Evolutionary conservation across 805 yeast genomes (phyloP).

Genomic region (Jamesozyma gamospora): DNA sequence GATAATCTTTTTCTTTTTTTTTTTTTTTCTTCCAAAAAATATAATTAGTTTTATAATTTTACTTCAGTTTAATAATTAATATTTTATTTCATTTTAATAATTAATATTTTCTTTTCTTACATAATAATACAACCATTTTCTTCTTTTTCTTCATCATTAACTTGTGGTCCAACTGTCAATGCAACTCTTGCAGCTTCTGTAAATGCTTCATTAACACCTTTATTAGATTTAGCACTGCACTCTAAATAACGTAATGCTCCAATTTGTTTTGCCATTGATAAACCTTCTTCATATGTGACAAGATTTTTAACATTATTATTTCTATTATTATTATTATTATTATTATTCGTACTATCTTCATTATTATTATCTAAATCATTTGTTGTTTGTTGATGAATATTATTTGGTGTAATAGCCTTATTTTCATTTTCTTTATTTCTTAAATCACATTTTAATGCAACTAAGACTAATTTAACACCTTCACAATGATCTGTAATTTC

Average conservation of each 20-base stretch:
- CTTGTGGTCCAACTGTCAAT: conserved; percentile 76
- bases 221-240: conserved; percentile 90
- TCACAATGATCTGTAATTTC: conserved; percentile 96
- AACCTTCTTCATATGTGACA: conserved; percentile 87
- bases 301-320: conserved; percentile 33
- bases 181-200: conserved; percentile 98
- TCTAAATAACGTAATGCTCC: conserved; percentile 93
- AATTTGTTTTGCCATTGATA: conserved; percentile 81
- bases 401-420: conserved; percentile 21
- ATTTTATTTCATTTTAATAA: too few relatives aligned
- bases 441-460: conserved; percentile 89
- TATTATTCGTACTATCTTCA: conserved; percentile 17
- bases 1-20: too few relatives aligned
- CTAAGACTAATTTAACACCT: conserved; percentile 87
- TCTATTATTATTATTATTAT: conserved; percentile 15
- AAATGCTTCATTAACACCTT: conserved; percentile 98
- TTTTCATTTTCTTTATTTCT: conserved; percentile 56
- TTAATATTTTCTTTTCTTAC: conserved; percentile 26
- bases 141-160: conserved; percentile 36
- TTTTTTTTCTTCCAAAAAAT: too few relatives aligned
- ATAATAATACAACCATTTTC: conserved; percentile 33
- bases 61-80: too few relatives aligned
- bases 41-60: too few relatives aligned
- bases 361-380: conserved; percentile 6
- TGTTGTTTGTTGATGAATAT: conserved; percentile 17